Evolutionary conservation across 345 rosid species (phyloP).

Genomic region (Salix viminalis): DNA sequence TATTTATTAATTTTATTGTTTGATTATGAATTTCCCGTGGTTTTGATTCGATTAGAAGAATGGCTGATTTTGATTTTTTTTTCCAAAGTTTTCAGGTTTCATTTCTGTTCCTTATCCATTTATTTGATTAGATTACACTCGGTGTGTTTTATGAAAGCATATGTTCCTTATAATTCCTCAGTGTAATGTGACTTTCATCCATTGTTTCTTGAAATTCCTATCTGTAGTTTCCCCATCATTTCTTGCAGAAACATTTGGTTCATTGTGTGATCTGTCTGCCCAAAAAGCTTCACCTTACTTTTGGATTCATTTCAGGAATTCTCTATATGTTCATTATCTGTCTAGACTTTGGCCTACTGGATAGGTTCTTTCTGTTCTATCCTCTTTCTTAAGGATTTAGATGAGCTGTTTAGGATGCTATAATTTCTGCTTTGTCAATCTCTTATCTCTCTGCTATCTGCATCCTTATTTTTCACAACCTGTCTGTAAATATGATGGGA

Average conservation of each 20-base stretch:
- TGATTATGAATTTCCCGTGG: not conserved
- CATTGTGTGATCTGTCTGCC: not conserved
- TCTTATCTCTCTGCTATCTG: not conserved
- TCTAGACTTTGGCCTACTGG: not conserved
- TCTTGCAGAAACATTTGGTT: not conserved
- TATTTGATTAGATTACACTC: not conserved
- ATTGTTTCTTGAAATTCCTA: not conserved
- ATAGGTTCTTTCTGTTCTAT: not conserved
- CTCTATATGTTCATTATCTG: not conserved
- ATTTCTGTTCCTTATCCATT: not conserved
- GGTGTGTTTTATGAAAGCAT: not conserved
- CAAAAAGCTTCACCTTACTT: not conserved
- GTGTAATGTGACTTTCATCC: not conserved
- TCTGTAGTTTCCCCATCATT: not conserved
- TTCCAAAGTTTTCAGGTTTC: not conserved
- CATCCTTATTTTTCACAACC: not conserved
- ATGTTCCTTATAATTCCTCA: not conserved
- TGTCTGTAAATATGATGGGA: not conserved
- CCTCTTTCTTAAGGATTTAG: not conserved
- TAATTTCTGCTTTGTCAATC: not conserved
- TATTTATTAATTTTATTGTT: not conserved
- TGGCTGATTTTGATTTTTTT: not conserved
- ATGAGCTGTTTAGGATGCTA: not conserved
- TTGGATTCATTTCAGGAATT: not conserved
- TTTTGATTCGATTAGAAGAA: not conserved